Percentiles rank a stretch among this genome's conserved stretches.
These are phyloP conservation scores for Limtongia smithiae DNA, from an alignment of 805 yeast genomes.

Conservation along the genomic window DNA sequence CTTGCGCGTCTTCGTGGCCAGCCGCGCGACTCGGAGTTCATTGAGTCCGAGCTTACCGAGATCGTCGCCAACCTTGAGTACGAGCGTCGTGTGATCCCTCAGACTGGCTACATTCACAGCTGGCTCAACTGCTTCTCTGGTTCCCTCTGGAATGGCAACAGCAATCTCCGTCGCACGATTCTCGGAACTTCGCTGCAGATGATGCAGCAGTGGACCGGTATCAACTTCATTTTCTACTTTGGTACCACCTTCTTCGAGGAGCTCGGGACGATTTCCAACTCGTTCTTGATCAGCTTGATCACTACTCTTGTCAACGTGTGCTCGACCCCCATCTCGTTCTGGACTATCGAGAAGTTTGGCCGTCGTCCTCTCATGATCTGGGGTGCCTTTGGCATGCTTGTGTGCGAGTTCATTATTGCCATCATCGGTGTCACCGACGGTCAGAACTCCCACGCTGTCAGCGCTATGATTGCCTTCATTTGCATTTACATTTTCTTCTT, in stretches of 20 bases:
- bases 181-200: slow-evolving; percentile 71
- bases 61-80: slow-evolving; percentile 49
- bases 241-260: slow-evolving; percentile 75
- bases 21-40: slow-evolving; percentile 44
- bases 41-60: slow-evolving; percentile 47
- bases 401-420: slow-evolving; percentile 64
- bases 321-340: slow-evolving; percentile 77
- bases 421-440: slow-evolving; percentile 54
- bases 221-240: slow-evolving; percentile 83
- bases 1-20: slow-evolving; percentile 47
- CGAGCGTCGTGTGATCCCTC: slow-evolving; percentile 36
- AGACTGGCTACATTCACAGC: slow-evolving; percentile 7
- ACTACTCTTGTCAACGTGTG: slow-evolving; percentile 80
- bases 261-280: slow-evolving; percentile 44
- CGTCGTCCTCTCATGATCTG: slow-evolving; percentile 62
- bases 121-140: slow-evolving; percentile 21
- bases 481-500: slow-evolving; percentile 50
- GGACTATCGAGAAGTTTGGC: slow-evolving; percentile 74
- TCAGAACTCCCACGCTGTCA: slow-evolving; percentile 37
- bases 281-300: slow-evolving; percentile 68
- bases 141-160: background rate
- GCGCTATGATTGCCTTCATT: slow-evolving; percentile 54
- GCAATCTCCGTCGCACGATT: slow-evolving; percentile 39
- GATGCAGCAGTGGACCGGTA: slow-evolving; percentile 84
- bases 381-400: slow-evolving; percentile 76